Evolutionary conservation across 306 rosid genomes (phyloP), one percentile per base, ranked within the genome.

Genomic region (Castanea sativa): DNA sequence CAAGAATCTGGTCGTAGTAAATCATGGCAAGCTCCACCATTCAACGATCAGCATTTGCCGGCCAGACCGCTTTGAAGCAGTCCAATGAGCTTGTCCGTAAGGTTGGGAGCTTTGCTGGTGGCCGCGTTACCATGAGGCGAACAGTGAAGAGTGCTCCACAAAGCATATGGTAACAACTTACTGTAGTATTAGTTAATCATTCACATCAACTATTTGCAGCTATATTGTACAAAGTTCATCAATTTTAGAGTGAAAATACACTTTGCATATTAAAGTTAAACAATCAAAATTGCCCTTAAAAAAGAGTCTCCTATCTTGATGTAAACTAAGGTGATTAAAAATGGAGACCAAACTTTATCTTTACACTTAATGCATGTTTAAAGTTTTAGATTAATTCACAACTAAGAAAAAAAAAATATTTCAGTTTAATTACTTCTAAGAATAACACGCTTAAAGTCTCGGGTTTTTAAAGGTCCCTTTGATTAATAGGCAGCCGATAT

Each of bases 11-110:
- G 18, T 38, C 45, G 29, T 20, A 45, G 29, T 20, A 45, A 16
- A 33, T 10, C 82, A 92, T 94, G 99, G 98, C 99, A 75, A 91
- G 96, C 78, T 91, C 92, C 78, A 94, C 89, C 23, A 58, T 93
- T 75, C 98, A 95, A 75, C 97, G 86, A 71, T 91, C 97, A 12
- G 95, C 99, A 69, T 93, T 95, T 35, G 70, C 92, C 15, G 94
- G 98, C 73, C 97, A 92, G 85, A 78, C 91, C 20, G 93, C 92
- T 73, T 75, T 93, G 85, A 95, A 88, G 89, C 99, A 84, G 58
- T 81, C 82, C 30, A 95, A 90, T 85, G 98, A 95, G 85, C 88
- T 95, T 52, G 75, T 95, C 85, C 78, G 96, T 5, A 95, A 75
- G 91, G 75, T 69, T 20, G 98, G 98, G 7, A 73, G 81, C 82